A percentile compares a stretch with the other conserved stretches of the same genome.
phyloP scores from a whole-genome alignment of 495 filamentous ascomycete genomes.

The Haplographium delicatum region DNA sequence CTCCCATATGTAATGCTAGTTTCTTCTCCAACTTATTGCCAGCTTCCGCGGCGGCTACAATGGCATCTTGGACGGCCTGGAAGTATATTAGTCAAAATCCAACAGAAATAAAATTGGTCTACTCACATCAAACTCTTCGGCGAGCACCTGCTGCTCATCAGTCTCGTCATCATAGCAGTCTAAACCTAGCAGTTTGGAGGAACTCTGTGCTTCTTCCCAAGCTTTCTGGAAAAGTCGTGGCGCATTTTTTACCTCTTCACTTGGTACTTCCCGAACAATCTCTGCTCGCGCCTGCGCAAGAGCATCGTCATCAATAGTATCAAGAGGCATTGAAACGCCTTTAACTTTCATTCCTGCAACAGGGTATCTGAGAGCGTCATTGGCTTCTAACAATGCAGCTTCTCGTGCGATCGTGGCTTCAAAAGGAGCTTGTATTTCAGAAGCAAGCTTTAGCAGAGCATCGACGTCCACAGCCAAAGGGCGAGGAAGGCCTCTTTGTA shows the following conservation, averaged over 20 bases:
- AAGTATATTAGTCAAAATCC: constrained; percentile 29
- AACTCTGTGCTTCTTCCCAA: constrained; percentile 61
- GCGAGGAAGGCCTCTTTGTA: constrained; percentile 79
- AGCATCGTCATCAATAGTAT: constrained; percentile 62
- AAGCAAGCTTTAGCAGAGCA: constrained; percentile 56
- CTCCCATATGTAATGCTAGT: constrained; percentile 78
- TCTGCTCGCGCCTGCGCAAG: constrained; percentile 71
- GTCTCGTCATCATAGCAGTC: constrained; percentile 71
- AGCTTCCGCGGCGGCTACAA: constrained; percentile 66
- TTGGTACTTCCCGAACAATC: constrained; percentile 65
- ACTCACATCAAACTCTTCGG: constrained; percentile 62
- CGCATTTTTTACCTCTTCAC: constrained; percentile 50
- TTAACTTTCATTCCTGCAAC: constrained; percentile 58
- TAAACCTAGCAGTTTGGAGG: constrained; percentile 63
- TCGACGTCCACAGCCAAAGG: constrained; percentile 69
- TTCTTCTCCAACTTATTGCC: constrained; percentile 91
- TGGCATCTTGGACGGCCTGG: constrained; percentile 63
- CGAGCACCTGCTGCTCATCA: constrained; percentile 55
- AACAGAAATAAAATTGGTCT: constrained; percentile 15
- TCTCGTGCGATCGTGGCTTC: constrained; percentile 62
- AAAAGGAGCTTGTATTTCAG: constrained; percentile 47
- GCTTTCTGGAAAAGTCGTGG: constrained; percentile 53
- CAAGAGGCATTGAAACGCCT: constrained; percentile 54
- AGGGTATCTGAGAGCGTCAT: constrained; percentile 74
- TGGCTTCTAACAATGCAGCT: constrained; percentile 68